Conservation (phyloP, 192 early-diverging fungal species). For the Geranomyces michiganensis region DNA sequence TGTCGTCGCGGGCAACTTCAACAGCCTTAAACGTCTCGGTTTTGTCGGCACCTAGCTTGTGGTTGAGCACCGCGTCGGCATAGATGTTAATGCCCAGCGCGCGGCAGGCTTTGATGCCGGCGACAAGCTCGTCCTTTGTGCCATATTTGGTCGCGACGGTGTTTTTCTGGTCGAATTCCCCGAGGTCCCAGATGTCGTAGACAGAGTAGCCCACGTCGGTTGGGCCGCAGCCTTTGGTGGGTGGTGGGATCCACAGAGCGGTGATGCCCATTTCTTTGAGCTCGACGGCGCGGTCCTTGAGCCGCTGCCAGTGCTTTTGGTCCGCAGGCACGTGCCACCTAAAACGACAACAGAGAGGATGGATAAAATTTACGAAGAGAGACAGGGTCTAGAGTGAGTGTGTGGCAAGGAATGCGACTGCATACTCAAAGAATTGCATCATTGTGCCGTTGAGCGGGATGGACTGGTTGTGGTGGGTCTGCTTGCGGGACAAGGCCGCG, state of each 20-base stretch:
- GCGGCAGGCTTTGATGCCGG: constrained; percentile 42
- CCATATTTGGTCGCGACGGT: constrained; percentile 53
- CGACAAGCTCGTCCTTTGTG: constrained; percentile 47
- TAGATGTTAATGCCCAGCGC: constrained; percentile 43
- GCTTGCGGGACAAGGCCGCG: not conserved
- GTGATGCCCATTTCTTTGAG: constrained; percentile 46
- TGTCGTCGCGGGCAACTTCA: constrained; percentile 44
- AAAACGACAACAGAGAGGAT: too few relatives aligned
- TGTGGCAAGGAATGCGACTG: too few relatives aligned
- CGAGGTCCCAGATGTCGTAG: constrained; percentile 57
- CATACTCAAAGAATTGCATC: constrained; percentile 32
- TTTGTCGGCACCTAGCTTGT: constrained; percentile 50
- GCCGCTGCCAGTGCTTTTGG: constrained; percentile 37
- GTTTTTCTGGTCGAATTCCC: constrained; percentile 56
- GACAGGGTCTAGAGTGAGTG: too few relatives aligned
- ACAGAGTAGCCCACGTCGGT: constrained; percentile 47
- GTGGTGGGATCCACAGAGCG: constrained; percentile 54
- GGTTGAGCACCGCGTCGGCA: constrained; percentile 51
- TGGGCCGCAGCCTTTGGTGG: constrained; percentile 45
- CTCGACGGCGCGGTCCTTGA: constrained; percentile 44
- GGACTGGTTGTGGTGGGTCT: constrained; percentile 33
- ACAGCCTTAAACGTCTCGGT: constrained; percentile 46
- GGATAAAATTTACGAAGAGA: too few relatives aligned
- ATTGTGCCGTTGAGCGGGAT: constrained; percentile 37
- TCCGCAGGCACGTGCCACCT: constrained; percentile 31